A percentile compares a stretch with the other conserved stretches of the same genome.
These are phyloP conservation scores for Vachellia collinsii DNA, from an alignment of 306 rosid genomes.

Conservation along the genomic window DNA sequence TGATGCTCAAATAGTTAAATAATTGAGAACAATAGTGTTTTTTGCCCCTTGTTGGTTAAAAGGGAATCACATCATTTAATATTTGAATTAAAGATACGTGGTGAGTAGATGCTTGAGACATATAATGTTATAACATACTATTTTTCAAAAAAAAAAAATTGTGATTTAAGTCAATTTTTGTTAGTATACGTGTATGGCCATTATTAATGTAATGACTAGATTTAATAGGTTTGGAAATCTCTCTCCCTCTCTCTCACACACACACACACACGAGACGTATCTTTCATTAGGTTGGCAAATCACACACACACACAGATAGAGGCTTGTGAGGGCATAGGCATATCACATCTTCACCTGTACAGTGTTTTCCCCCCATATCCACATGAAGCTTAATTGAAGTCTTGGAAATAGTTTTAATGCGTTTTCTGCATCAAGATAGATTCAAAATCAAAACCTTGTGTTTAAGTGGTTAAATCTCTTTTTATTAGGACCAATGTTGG, in stretches of 20 bases:
- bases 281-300: background rate
- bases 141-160: background rate
- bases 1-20: slow-evolving; percentile 44
- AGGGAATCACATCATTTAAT: slow-evolving; percentile 28
- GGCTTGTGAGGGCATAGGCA: background rate
- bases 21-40: background rate
- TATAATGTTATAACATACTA: background rate
- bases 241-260: too few relatives aligned
- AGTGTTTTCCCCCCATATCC: too few relatives aligned
- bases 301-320: background rate
- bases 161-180: background rate
- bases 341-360: background rate
- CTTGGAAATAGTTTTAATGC: too few relatives aligned
- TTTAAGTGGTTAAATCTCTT: too few relatives aligned
- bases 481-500: too few relatives aligned
- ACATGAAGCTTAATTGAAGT: too few relatives aligned
- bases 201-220: background rate
- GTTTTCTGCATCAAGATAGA: too few relatives aligned
- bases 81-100: background rate
- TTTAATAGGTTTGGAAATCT: too few relatives aligned
- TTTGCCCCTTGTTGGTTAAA: slow-evolving; percentile 10
- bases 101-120: background rate
- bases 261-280: too few relatives aligned
- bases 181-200: background rate
- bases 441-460: too few relatives aligned